Base-by-base conservation (phyloP, 2,329 filamentous ascomycete genomes). In the Monilinia aucupariae region DNA sequence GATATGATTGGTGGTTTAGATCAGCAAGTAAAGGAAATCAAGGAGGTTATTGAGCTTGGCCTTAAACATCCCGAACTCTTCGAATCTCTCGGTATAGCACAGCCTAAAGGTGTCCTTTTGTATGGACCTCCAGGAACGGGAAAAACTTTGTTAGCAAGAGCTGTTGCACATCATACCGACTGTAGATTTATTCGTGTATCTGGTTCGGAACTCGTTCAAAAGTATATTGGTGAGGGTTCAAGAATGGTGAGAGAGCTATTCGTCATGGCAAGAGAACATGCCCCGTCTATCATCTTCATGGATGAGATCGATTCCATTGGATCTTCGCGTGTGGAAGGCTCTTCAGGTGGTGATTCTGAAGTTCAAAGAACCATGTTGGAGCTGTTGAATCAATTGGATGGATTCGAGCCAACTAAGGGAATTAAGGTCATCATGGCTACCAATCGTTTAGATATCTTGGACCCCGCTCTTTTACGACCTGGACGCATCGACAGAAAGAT, bases 371-470 rank as follows among this genome's bases (percentile, higher is more conserved):
- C 94, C 54, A 99, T 99, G 94, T 79, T 99, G 78, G 94, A 99
- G 77, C 82, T 99, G 65, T 86, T 99, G 68, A 99, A 99, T 80
- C 94, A 99, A 81, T 85, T 99, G 65, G 94, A 99, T 75, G 94
- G 94, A 58, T 99, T 99, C 78, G 94, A 97, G 78, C 94, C 94
- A 7, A 97, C 93, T 53, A 99, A 99, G 82, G 97, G 97, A 79
- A 99, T 99, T 86, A 99, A 99, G 79, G 91, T 99, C 76, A 96
- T 99, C 79, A 99, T 99, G 93, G 94, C 94, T 61, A 99, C 94
- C 55, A 99, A 99, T 78, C 90, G 94, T 75, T 85, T 99, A 68
- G 94, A 99, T 73, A 97, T 99, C 68, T 85, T 99, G 53, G 94
- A 99, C 76, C 94, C 94, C 2, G 94, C 94, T 1, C 84, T 99